phyloP scores from a whole-genome alignment of 2,329 filamentous ascomycete genomes.

The Pleomassaria siparia region DNA sequence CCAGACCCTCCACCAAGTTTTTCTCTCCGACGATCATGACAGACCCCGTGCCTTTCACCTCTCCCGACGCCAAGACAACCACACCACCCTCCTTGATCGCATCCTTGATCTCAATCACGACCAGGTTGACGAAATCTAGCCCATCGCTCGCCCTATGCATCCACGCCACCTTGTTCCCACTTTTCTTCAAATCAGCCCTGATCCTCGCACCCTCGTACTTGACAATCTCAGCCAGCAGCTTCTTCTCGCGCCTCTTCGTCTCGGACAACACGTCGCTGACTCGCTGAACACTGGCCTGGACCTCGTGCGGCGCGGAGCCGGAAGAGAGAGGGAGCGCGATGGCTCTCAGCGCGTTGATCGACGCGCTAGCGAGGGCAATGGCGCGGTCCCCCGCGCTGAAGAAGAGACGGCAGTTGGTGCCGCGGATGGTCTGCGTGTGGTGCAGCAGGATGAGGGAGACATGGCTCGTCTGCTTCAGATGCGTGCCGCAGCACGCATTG shows the following conservation, averaged over 20 bases:
- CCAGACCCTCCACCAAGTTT: conserved; percentile 25
- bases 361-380: conserved; percentile 25
- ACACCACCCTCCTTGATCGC: conserved; percentile 23
- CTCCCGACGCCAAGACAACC: conserved; percentile 30
- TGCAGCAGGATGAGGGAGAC: conserved; percentile 35
- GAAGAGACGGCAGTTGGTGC: conserved; percentile 34
- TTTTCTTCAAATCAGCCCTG: conserved; percentile 16
- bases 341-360: conserved; percentile 27
- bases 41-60: conserved; percentile 27
- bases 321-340: conserved; percentile 32
- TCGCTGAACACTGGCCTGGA: conserved; percentile 25
- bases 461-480: conserved; percentile 35
- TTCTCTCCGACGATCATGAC: conserved; percentile 31
- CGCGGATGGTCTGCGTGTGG: conserved; percentile 32
- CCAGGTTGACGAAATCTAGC: conserved; percentile 32
- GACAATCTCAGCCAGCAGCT: conserved; percentile 30
- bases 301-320: conserved; percentile 22
- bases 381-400: conserved; percentile 36
- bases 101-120: conserved; percentile 30
- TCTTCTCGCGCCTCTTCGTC: conserved; percentile 28
- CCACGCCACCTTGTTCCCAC: conserved; percentile 20
- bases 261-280: conserved; percentile 28
- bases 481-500: conserved; percentile 39
- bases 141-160: conserved; percentile 31
- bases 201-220: conserved; percentile 29